Evolutionary conservation across 2,329 filamentous ascomycete genomes (phyloP), one percentile per base, ranked within the genome.

Genomic region (Leptographium radiaticola): DNA sequence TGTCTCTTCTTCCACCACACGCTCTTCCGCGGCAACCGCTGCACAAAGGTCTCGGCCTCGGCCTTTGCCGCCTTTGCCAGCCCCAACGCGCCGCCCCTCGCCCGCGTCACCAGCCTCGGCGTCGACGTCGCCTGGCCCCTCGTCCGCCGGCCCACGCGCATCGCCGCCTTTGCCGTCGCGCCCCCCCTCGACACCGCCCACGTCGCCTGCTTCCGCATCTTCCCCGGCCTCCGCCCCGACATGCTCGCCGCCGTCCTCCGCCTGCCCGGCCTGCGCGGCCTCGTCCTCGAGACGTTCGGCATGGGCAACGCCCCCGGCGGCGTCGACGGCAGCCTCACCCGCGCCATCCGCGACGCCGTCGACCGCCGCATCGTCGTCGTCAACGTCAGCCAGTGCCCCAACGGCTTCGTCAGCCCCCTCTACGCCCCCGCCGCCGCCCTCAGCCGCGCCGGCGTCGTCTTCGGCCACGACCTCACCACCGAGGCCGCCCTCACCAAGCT

Each of bases 1-100:
- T 90, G 88, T 65, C 76, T 96, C 39, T 95, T 94, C 73, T 96
- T 96, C 75, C 88, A 93, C 68, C 87, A 94, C 71, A 88, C 84
- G 60, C 78, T 96, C 20, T 94, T 90, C 70, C 82, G 90, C 31
- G 90, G 90, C 16, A 95, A 95, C 68, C 76, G 90, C 56, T 83
- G 87, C 11, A 93, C 87, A 58, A 96, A 96, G 68, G 81, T 94
- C 36, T 90, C 88, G 15, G 87, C 89, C 7, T 87, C 86, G 55
- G 82, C 87, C 53, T 95, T 94, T 65, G 83, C 87, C 55, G 90
- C 89, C 8, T 96, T 96, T 67, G 85, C 83, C 55, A 89, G 85
- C 47, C 90, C 90, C n/a, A 96, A 95, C 67, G 81, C 82, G 60
- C 79, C 85, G 38, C 87, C 90, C 4, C 73, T 96, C 54, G 90